Conservation (phyloP, 352 stramenopile species). For the Phytophthora parvispora region DNA sequence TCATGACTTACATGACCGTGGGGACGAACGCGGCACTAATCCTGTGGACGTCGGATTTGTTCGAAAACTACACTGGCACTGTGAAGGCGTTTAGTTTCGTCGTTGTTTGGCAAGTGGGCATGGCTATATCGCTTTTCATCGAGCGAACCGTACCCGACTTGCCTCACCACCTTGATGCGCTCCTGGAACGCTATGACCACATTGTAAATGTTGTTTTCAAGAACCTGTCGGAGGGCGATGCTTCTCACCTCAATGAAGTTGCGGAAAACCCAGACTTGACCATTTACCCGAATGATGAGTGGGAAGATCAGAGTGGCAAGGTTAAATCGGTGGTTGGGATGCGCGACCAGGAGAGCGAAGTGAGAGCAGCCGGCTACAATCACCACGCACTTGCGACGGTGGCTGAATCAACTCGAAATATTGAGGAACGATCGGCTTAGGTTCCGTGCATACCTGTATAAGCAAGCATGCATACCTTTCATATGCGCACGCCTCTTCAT, state of each 20-base stretch:
- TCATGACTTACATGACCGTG: conserved; percentile 79
- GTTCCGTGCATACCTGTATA: not conserved
- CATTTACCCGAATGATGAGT: conserved; percentile 75
- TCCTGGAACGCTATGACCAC: conserved; percentile 67
- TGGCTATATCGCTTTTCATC: conserved; percentile 63
- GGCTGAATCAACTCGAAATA: conserved; percentile 16
- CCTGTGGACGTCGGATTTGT: conserved; percentile 73
- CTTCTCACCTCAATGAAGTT: conserved; percentile 65
- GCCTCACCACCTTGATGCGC: conserved; percentile 48
- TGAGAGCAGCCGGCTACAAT: conserved; percentile 16
- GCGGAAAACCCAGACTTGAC: conserved; percentile 70
- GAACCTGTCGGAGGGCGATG: conserved; percentile 61
- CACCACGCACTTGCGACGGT: conserved; percentile 17
- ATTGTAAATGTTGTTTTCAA: conserved; percentile 80
- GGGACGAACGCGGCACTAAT: conserved; percentile 78
- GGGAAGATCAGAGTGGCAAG: conserved; percentile 41
- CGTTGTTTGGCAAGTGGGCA: conserved; percentile 66
- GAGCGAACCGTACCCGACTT: conserved; percentile 64
- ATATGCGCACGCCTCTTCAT: too few species aligned
- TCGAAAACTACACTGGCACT: conserved; percentile 42
- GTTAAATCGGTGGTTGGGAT: conserved; percentile 15
- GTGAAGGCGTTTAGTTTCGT: conserved; percentile 72
- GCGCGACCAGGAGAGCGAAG: conserved; percentile 15
- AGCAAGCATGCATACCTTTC: not conserved
- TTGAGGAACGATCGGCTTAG: conserved; percentile 9